A percentile compares a stretch with the other conserved stretches of the same genome.
phyloP scores from a whole-genome alignment of 495 filamentous ascomycete genomes.

The Podospora australis region DNA sequence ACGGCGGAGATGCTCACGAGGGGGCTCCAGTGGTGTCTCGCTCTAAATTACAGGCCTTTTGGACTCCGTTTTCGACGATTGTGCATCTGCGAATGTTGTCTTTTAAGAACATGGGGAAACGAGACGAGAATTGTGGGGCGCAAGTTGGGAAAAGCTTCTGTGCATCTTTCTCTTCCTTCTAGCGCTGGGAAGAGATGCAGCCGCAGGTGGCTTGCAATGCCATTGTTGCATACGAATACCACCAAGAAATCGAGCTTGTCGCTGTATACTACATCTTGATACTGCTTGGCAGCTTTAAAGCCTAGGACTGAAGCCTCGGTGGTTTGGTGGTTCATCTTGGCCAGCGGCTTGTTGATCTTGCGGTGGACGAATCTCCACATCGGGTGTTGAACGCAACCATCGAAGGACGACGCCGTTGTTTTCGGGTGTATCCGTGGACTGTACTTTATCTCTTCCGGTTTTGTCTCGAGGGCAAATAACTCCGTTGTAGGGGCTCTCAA shows the following conservation, averaged over 20 bases:
- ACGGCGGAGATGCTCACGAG: not conserved
- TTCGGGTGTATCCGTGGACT: too few species aligned
- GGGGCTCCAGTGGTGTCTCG: not conserved
- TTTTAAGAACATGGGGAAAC: not conserved
- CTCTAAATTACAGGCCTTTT: slow-evolving; percentile 1
- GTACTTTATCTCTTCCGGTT: too few species aligned
- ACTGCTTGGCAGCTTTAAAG: not conserved
- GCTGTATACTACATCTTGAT: not conserved
- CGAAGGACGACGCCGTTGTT: too few species aligned
- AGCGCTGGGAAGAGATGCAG: not conserved
- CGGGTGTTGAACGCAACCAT: not conserved
- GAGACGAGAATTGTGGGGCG: not conserved
- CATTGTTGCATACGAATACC: not conserved
- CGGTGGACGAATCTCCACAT: not conserved
- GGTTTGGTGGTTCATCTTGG: too few species aligned
- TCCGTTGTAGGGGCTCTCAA: too few species aligned
- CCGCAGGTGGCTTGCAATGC: not conserved
- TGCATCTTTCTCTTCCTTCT: slow-evolving; percentile 1
- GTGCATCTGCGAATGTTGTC: not conserved
- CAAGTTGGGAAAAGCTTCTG: slow-evolving; percentile 3
- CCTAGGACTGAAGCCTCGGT: too few species aligned
- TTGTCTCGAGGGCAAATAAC: too few species aligned
- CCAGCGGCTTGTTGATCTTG: not conserved
- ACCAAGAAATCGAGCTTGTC: not conserved
- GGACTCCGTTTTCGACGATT: not conserved